Evolutionary conservation across 106 monocot species (phyloP), one percentile per base, ranked within the genome.

Genomic region (Vanilla planifolia): DNA sequence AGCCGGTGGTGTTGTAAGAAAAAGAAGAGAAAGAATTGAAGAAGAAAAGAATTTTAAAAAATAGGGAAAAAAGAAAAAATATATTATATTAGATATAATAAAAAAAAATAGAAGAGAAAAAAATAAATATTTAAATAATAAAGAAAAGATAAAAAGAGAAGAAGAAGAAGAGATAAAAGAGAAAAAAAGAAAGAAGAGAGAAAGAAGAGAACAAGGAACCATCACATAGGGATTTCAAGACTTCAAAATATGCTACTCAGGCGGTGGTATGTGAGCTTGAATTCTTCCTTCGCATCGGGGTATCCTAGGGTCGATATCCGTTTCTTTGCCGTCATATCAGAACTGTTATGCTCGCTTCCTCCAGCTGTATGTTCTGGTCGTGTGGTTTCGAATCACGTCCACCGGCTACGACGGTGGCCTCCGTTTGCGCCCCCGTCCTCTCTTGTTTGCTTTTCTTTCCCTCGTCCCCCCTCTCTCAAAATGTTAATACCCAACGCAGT

Each of bases 281-380:
- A 32, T n/a, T n/a, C 32, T 53, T 53, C n/a, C 53, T 30, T 53
- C 53, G 30, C 29, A 30, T 53, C 4, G 53, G 53, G 53, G 32
- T 30, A 29, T 28, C 16, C 30, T 14, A 53, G 22, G n/a, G n/a
- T n/a, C 53, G 14, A 4, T 30, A 32, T 1, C 53, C 28, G n/a
- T 32, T 32, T 53, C 30, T 3, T n/a, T 32, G 24, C 53, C 29
- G 16, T 30, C 29, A 53, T 8, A 53, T 16, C 53, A 22, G 29
- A n/a, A n/a, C n/a, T n/a, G n/a, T n/a, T n/a, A n/a, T n/a, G n/a
- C n/a, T n/a, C n/a, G n/a, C n/a, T n/a, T n/a, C n/a, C 25, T 30
- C 16, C 0, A 27, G 53, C 30, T 30, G 53, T 27, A 28, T 15
- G n/a, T n/a, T 16, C 30, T 53, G 30, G 13, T 4, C 14, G 14